Conservation (phyloP, 1,284 basidiomycete genomes). For the Sporisorium sorghi region DNA sequence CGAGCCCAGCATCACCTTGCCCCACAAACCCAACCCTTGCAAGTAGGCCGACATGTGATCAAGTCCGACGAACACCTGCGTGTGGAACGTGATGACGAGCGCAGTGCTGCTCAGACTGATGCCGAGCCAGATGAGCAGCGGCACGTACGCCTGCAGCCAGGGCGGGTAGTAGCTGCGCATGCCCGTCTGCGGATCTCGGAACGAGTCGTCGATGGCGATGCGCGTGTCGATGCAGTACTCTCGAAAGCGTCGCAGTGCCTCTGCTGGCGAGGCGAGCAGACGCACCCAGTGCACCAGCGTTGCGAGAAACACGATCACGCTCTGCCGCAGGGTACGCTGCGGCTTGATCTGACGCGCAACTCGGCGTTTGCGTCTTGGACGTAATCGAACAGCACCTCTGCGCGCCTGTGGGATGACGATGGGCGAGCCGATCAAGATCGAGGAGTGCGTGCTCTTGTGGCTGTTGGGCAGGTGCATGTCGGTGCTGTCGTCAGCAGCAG, state of each 20-base stretch:
- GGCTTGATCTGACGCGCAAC: slow-evolving; percentile 26
- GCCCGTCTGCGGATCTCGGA: slow-evolving; percentile 62
- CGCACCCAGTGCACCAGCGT: slow-evolving; percentile 23
- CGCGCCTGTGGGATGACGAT: slow-evolving; percentile 61
- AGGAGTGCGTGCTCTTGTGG: slow-evolving; percentile 41
- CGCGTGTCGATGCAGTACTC: slow-evolving; percentile 45
- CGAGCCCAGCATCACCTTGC: slow-evolving; percentile 58
- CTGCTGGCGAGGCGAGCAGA: slow-evolving; percentile 43
- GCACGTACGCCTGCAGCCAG: slow-evolving; percentile 68
- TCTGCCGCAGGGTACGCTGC: slow-evolving; percentile 29
- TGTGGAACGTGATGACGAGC: slow-evolving; percentile 68
- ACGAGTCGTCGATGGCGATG: slow-evolving; percentile 59
- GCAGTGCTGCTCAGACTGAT: slow-evolving; percentile 65
- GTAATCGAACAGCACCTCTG: slow-evolving; percentile 50
- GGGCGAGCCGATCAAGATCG: slow-evolving; percentile 55
- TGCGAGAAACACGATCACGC: slow-evolving; percentile 22
- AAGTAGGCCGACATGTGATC: slow-evolving; percentile 58
- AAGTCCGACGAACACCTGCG: slow-evolving; percentile 64
- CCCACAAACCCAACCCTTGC: slow-evolving; percentile 56
- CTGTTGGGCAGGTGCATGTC: slow-evolving; percentile 32
- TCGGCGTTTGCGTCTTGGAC: slow-evolving; percentile 26
- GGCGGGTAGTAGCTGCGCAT: slow-evolving; percentile 60
- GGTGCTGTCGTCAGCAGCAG: slow-evolving; percentile 37
- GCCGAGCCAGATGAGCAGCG: slow-evolving; percentile 69
- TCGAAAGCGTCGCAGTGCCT: slow-evolving; percentile 32